Base-by-base conservation (phyloP, 2,329 filamentous ascomycete genomes). In the Colletotrichum sidae region DNA sequence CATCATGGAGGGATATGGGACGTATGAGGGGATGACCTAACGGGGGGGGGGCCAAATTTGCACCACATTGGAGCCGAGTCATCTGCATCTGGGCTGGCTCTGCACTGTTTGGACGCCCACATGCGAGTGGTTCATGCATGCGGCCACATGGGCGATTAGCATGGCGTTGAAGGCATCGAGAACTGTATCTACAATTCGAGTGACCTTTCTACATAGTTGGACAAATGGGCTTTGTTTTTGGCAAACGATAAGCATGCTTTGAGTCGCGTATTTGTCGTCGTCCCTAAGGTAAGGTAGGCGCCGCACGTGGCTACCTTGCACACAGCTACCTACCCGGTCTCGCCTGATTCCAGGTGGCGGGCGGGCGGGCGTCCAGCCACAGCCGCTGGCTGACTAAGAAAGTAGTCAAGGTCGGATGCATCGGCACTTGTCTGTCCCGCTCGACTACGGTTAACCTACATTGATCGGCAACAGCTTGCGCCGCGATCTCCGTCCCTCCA, bases 381-480 rank as follows among this genome's bases (percentile, higher is more conserved):
- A 11, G 38, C n/a, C 33, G 34, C 8, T 9, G n/a, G 46, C 37
- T 56, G 64, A 67, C 59, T 64, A 67, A 67, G 64, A 41, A 10
- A 25, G 25, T 33, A 44, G 44, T 45, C 45, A 51, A 60, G 39
- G 46, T 66, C 65, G 65, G 65, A 39, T 61, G 44, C 38, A 38
- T 66, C 65, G 65, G 65, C 61, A 45, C 52, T 41, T 15, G 25
- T 17, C 53, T 11, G 44, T 25, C 25, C 55, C 60, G 47, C 50
- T 37, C 44, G 39, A 58, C 46, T 41, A 46, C 42, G 53, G 38
- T 35, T 33, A 42, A 64, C 25, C 25, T 25, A 25, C 25, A 25
- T 25, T 25, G n/a, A 57, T 68, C 66, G 66, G 66, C 58, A 68
- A 53, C 44, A 57, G 35, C 44, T 53, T 55, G 46, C 63, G 62